Percentiles rank a stretch among this genome's conserved stretches.
Conservation (phyloP, 805 yeast species). For the Saturnispora galanensis region DNA sequence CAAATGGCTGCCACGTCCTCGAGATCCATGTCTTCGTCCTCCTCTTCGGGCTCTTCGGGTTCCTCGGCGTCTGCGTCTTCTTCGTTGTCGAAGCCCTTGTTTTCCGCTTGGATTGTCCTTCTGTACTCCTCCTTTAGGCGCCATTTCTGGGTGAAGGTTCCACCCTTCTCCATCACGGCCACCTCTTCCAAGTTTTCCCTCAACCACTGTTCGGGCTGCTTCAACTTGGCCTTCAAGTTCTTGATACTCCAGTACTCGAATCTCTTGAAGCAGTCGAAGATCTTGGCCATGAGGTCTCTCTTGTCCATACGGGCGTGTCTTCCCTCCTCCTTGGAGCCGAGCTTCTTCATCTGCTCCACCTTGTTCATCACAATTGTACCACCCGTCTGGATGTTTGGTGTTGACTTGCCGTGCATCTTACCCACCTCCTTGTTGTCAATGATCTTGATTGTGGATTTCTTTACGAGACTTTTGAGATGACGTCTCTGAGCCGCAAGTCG, state of each 20-base stretch:
- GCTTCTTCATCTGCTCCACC: constrained; percentile 44
- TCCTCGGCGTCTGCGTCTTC: constrained; percentile 25
- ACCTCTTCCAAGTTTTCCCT: constrained; percentile 86
- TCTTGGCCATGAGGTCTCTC: constrained; percentile 77
- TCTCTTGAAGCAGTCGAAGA: constrained; percentile 86
- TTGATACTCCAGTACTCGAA: constrained; percentile 95
- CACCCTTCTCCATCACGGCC: constrained; percentile 83
- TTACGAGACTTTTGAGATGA: constrained; percentile 24
- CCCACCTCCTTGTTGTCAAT: constrained; percentile 67
- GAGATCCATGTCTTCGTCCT: constrained; percentile 59
- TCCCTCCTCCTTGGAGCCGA: constrained; percentile 53
- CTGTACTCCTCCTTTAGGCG: constrained; percentile 85
- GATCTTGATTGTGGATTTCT: constrained; percentile 43
- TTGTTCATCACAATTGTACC: constrained; percentile 60
- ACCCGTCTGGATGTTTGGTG: constrained; percentile 66
- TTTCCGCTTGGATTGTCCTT: constrained; percentile 65
- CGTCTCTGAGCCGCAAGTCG: constrained; percentile 41
- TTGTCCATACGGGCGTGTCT: constrained; percentile 92
- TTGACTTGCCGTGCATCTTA: constrained; percentile 76
- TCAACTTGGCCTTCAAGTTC: constrained; percentile 86
- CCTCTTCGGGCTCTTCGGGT: constrained; percentile 22
- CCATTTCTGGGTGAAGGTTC: constrained; percentile 91
- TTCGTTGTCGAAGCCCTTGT: constrained; percentile 48
- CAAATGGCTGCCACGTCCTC: constrained; percentile 49
- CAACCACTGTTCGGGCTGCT: constrained; percentile 89